Percentiles rank a stretch among this genome's conserved stretches.
Conservation (phyloP, 1,284 basidiomycete genomes). For the Boletus mariae region DNA sequence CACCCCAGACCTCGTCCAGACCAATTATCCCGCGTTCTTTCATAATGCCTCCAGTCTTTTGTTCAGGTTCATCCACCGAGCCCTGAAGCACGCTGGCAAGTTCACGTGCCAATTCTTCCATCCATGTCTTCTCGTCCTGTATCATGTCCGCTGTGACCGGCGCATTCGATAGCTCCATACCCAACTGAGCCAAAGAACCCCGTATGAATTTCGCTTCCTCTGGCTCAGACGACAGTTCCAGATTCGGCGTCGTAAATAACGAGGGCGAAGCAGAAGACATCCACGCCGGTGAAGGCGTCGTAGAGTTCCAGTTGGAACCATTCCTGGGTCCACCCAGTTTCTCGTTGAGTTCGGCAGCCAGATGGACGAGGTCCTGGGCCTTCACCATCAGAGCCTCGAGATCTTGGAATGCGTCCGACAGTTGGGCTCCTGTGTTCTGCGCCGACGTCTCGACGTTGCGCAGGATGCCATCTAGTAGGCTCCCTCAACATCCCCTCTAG, state of each 20-base stretch:
- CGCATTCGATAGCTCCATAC: constrained; percentile 69
- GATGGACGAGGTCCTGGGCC: constrained; percentile 88
- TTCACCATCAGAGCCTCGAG: constrained; percentile 90
- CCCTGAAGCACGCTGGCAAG: constrained; percentile 74
- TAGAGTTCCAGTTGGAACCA: constrained; percentile 11
- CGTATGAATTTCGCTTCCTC: constrained; percentile 86
- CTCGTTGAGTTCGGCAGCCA: constrained; percentile 86
- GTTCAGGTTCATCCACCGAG: constrained; percentile 16
- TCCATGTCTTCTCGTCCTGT: constrained; percentile 77
- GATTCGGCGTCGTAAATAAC: constrained; percentile 27
- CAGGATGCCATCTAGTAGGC: constrained; percentile 70
- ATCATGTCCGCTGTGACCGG: constrained; percentile 93
- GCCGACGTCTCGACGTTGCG: constrained; percentile 68
- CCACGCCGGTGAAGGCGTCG: constrained; percentile 5
- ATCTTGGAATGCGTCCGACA: constrained; percentile 82
- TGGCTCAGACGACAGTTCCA: constrained; percentile 46
- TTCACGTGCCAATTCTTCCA: constrained; percentile 81
- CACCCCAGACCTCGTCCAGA: constrained; percentile 94
- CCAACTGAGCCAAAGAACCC: constrained; percentile 85
- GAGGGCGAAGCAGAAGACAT: constrained; percentile 20
- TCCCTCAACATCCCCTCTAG: constrained; percentile 1
- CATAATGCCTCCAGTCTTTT: constrained; percentile 52
- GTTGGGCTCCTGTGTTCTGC: constrained; percentile 59
- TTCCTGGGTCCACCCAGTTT: constrained; percentile 62
- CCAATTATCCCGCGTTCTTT: constrained; percentile 74